Evolutionary conservation across 2,329 filamentous ascomycete species (phyloP), one percentile per base, ranked within the genome.

Genomic region (Calonectria ilicicola): DNA sequence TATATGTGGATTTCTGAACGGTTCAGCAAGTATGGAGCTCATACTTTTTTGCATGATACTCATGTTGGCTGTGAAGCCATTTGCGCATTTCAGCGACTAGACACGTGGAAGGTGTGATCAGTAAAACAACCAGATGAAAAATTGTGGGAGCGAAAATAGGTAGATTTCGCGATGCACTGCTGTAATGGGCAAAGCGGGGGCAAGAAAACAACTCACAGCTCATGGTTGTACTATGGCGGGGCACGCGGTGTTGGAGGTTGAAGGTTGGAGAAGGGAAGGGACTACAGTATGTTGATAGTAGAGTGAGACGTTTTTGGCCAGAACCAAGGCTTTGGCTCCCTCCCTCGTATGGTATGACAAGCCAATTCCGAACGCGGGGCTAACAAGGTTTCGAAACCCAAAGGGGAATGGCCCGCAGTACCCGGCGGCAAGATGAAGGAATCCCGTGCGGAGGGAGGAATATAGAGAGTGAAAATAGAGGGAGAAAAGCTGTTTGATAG

Each of bases 21-120:
- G 51, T 21, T 15, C 26, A 21, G n/a, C 23, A 65, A 63, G 67
- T 69, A 81, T 88, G 70, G 64, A 19, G 72, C 51, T 74, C 79
- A 81, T 87, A 97, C 95, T 99, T 99, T 87, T 98, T 98, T 84
- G 98, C 97, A 88, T 99, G 99, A 87, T 95, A 98, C 79, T 98
- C 95, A 78, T 96, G 96, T 87, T 98, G 96, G 85, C 96, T 95
- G 81, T 97, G 95, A 81, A 98, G 93, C 91, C 96, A 95, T 87
- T 96, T 97, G 81, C 98, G 90, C 94, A 98, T 98, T 82, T 90
- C 93, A 78, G 93, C 88, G 87, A 98, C 95, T 98, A 74, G 65
- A 70, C 44, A 75, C 23, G 63, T 29, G 38, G 19, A 38, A 27
- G 66, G 47, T 64, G 75, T 73, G 53, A 74, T 81, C 74, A 81